Conservation (phyloP, 164 flowering plant genomes). For the Kingdonia uniflora region DNA sequence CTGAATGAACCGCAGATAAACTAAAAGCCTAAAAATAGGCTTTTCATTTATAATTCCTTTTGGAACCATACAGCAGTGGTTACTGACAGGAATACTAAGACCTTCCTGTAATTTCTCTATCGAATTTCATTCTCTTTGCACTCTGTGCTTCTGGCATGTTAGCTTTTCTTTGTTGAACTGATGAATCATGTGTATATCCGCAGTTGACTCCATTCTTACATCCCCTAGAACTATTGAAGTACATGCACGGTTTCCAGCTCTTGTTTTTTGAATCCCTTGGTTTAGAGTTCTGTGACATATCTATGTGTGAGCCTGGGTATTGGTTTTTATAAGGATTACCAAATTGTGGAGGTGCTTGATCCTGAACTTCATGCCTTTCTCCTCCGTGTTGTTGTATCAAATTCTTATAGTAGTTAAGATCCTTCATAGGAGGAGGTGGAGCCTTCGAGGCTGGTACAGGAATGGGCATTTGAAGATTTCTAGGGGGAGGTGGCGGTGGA, state of each 20-base stretch:
- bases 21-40: slow-evolving; percentile 5
- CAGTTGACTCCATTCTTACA: slow-evolving; percentile 84
- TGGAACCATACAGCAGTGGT: neutral
- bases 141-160: slow-evolving; percentile 38
- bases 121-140: slow-evolving; percentile 82
- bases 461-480: slow-evolving; percentile 14
- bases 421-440: slow-evolving; percentile 29
- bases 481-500: slow-evolving; percentile 15
- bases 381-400: slow-evolving; percentile 90
- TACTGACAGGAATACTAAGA: slow-evolving; percentile 2
- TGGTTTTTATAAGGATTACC: slow-evolving; percentile 21
- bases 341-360: slow-evolving; percentile 16
- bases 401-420: slow-evolving; percentile 69
- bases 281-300: slow-evolving; percentile 19
- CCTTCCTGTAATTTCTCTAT: slow-evolving; percentile 52
- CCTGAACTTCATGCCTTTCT: slow-evolving; percentile 38
- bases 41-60: neutral
- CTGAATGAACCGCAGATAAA: neutral
- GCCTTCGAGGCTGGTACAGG: slow-evolving; percentile 9
- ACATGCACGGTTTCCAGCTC: slow-evolving; percentile 70
- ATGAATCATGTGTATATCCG: slow-evolving; percentile 52
- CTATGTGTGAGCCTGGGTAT: slow-evolving; percentile 19
- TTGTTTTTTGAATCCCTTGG: slow-evolving; percentile 47
- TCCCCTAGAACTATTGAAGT: slow-evolving; percentile 73
- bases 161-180: slow-evolving; percentile 29